Evolutionary conservation across 768 basidiomycete genomes (phyloP).

Genomic region (Chiua virens): DNA sequence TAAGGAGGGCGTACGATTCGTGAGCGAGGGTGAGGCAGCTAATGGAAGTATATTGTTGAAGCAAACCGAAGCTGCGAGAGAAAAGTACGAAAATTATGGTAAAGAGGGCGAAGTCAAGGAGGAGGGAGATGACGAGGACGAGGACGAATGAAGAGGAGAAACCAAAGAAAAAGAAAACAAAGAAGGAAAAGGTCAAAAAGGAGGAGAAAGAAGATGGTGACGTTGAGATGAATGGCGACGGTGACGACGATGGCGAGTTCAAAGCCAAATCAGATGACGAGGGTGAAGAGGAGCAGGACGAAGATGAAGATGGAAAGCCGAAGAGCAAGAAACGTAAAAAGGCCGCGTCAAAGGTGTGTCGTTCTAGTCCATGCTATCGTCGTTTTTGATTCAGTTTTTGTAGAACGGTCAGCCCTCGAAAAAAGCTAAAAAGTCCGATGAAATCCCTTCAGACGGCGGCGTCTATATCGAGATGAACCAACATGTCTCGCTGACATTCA

Average conservation of each 20-base stretch:
- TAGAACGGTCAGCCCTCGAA: conserved; percentile 45
- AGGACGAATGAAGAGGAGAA: conserved; percentile 34
- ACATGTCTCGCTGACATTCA: conserved; percentile 91
- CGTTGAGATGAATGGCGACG: conserved; percentile 52
- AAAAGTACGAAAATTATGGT: conserved; percentile 41
- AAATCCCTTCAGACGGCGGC: conserved; percentile 52
- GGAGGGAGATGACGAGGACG: conserved; percentile 41
- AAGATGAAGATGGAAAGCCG: conserved; percentile 51
- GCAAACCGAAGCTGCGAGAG: conserved; percentile 58
- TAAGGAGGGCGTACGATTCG: conserved; percentile 94
- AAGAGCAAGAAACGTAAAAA: conserved; percentile 73
- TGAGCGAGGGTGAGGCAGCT: conserved; percentile 91
- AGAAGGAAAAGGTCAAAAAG: conserved; percentile 42
- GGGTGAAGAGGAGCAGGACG: conserved; percentile 47
- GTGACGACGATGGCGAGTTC: conserved; percentile 42
- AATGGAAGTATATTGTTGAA: conserved; percentile 85
- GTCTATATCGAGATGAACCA: conserved; percentile 86
- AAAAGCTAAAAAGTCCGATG: conserved; percentile 59
- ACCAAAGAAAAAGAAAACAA: conserved; percentile 27
- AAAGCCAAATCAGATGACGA: conserved; percentile 46
- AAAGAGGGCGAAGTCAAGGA: conserved; percentile 44
- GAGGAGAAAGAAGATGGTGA: conserved; percentile 40
- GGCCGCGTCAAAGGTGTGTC: conserved; percentile 46
- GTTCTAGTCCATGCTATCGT: not conserved
- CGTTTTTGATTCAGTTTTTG: not conserved